A percentile compares a stretch with the other conserved stretches of the same genome.
Conservation (phyloP, 768 basidiomycete species). For the Calocera viscosa region DNA sequence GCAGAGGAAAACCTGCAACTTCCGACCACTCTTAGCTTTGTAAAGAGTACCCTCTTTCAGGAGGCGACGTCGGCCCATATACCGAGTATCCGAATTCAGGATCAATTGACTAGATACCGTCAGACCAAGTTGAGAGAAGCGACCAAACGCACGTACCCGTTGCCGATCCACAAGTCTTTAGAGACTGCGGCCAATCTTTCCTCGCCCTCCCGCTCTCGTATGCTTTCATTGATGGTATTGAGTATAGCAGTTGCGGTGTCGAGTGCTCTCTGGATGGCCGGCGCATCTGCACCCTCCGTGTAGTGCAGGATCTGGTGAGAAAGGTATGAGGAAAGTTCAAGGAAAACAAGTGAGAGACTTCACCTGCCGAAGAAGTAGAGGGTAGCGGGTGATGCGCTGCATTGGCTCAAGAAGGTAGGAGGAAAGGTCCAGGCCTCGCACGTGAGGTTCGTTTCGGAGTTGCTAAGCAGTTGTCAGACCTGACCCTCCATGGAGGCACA, state of each 20-base stretch:
- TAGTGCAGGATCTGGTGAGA: slow-evolving; percentile 69
- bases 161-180: slow-evolving; percentile 73
- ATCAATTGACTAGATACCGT: slow-evolving; percentile 50
- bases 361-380: slow-evolving; percentile 72
- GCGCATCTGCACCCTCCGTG: slow-evolving; percentile 57
- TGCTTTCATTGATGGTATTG: slow-evolving; percentile 72
- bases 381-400: slow-evolving; percentile 94
- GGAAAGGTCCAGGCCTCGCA: slow-evolving; percentile 74
- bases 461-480: slow-evolving; percentile 32
- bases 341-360: slow-evolving; percentile 9
- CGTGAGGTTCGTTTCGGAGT: slow-evolving; percentile 62
- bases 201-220: slow-evolving; percentile 67
- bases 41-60: slow-evolving; percentile 63
- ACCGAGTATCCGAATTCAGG: slow-evolving; percentile 76
- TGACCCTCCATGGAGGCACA: slow-evolving; percentile 8
- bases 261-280: slow-evolving; percentile 43
- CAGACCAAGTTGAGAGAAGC: background rate
- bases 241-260: slow-evolving; percentile 60
- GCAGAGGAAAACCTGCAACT: slow-evolving; percentile 66
- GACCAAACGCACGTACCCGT: slow-evolving; percentile 42
- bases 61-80: slow-evolving; percentile 67
- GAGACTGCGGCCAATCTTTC: slow-evolving; percentile 67
- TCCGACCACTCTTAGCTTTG: slow-evolving; percentile 77
- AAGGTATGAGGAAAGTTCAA: background rate
- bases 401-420: slow-evolving; percentile 88